Evolutionary conservation across 176 grass and related monocot genomes (phyloP), one percentile per base, ranked within the genome.

Genomic region (Raddia guianensis): DNA sequence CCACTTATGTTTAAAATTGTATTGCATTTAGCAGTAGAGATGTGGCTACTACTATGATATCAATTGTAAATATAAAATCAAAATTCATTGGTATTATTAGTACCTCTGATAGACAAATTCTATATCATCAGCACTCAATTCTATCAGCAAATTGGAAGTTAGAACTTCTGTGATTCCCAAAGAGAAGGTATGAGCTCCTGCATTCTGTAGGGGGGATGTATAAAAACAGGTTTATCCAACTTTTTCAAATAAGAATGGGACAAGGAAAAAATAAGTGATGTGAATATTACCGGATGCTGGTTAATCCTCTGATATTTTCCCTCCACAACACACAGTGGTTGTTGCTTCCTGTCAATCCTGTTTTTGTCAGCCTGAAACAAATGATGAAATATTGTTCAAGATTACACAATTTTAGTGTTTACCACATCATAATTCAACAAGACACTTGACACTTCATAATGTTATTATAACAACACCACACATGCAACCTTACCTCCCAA

Each of bases 101-200:
- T 92, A 97, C 94, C 91, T 94, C 72, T 97, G 91, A 77, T 94
- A 97, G 53, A 94, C 77, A 81, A 90, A 97, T 64, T 97, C 70
- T 55, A 97, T 92, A 81, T 94, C 91, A 87, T 94, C 95, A 74
- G 95, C 95, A 90, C 70, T 87, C 45, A 97, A 60, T 74, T 97
- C 95, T 85, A 97, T 64, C 68, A 90, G 78, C 56, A 94, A 89
- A 85, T 98, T 92, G 56, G 88, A 87, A 75, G 84, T 91, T 57
- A 85, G 35, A 66, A 65, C 74, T 80, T 98, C 90, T 63, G 86
- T 89, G 34, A 98, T 75, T 80, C 95, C 95, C 52, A 98, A 10
- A 20, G 95, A 98, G 74, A 98, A 98, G 12, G 86, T 82, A 66
- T 87, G 84, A 56, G 58, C 73, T 82, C 88, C 86, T 75, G 88